phyloP scores from a whole-genome alignment of 345 rosid species.

The Balakata baccata region DNA sequence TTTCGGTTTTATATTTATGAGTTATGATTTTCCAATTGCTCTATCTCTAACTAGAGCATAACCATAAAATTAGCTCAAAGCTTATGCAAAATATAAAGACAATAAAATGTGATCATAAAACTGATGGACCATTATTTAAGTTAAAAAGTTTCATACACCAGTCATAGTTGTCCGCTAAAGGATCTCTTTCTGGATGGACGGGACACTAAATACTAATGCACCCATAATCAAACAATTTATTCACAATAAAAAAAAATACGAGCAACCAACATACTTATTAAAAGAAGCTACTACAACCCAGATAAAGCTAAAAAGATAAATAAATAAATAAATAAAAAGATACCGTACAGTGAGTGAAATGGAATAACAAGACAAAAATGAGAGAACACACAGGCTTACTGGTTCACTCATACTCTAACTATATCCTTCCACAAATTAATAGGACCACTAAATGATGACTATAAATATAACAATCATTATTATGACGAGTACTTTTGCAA shows the following conservation, averaged over 20 bases:
- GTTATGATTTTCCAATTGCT: not conserved
- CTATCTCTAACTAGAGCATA: not conserved
- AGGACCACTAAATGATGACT: not conserved
- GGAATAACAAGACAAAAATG: not conserved
- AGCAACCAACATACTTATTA: not conserved
- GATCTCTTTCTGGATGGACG: not conserved
- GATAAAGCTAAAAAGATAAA: not conserved
- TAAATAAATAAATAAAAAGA: not conserved
- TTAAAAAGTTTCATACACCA: not conserved
- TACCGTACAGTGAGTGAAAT: not conserved
- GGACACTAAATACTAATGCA: not conserved
- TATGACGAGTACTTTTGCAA: too few relatives aligned
- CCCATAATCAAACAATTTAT: not conserved
- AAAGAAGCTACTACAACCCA: not conserved
- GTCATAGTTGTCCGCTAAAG: not conserved
- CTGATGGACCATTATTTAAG: not conserved
- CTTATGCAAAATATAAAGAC: not conserved
- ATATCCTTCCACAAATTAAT: not conserved
- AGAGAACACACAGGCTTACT: not conserved
- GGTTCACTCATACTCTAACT: not conserved
- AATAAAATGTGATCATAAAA: not conserved
- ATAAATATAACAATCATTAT: not conserved
- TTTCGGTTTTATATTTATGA: not conserved
- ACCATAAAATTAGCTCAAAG: not conserved
- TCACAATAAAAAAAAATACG: not conserved